phyloP scores from a whole-genome alignment of 2,329 filamentous ascomycete species.

The Penicillium polonicum region DNA sequence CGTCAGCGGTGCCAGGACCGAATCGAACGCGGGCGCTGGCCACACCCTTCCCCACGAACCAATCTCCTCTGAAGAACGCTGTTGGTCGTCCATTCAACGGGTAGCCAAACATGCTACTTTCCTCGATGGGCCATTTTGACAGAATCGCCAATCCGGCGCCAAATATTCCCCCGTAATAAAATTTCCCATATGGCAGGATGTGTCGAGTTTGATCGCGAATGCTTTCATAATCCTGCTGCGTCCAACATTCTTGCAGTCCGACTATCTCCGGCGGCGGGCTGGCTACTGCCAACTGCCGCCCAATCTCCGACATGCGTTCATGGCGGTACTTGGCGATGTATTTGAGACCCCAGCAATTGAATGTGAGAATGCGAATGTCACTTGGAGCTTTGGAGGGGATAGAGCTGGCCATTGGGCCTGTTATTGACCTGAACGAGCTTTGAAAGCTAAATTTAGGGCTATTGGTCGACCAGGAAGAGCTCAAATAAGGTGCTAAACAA shows the following conservation, averaged over 20 bases:
- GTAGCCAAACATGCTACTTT: conserved; percentile 82
- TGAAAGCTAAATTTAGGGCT: not conserved
- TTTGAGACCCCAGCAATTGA: conserved; percentile 97
- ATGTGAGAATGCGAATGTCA: conserved; percentile 75
- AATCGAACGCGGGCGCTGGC: conserved; percentile 77
- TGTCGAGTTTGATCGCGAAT: conserved; percentile 72
- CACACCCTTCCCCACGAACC: conserved; percentile 94
- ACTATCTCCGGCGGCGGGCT: conserved; percentile 76
- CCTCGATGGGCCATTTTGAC: conserved; percentile 87
- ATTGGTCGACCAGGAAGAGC: not conserved
- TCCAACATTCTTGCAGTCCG: conserved; percentile 94
- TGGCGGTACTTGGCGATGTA: conserved; percentile 75
- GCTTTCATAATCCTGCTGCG: conserved; percentile 74
- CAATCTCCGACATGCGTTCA: conserved; percentile 80
- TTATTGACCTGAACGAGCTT: not conserved
- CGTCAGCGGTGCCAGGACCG: conserved; percentile 61
- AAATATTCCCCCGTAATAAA: conserved; percentile 86
- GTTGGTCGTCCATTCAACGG: conserved; percentile 91
- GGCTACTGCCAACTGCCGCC: conserved; percentile 68
- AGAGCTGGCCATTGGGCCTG: conserved; percentile 18
- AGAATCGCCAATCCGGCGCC: conserved; percentile 86
- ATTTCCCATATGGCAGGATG: conserved; percentile 85
- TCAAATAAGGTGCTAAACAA: not conserved
- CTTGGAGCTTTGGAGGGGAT: conserved; percentile 42
- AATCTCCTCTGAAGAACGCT: conserved; percentile 91